Percentiles rank a stretch among this genome's conserved stretches.
Conservation (phyloP, 2,329 filamentous ascomycete genomes). For the Akanthomyces uredinophilus region DNA sequence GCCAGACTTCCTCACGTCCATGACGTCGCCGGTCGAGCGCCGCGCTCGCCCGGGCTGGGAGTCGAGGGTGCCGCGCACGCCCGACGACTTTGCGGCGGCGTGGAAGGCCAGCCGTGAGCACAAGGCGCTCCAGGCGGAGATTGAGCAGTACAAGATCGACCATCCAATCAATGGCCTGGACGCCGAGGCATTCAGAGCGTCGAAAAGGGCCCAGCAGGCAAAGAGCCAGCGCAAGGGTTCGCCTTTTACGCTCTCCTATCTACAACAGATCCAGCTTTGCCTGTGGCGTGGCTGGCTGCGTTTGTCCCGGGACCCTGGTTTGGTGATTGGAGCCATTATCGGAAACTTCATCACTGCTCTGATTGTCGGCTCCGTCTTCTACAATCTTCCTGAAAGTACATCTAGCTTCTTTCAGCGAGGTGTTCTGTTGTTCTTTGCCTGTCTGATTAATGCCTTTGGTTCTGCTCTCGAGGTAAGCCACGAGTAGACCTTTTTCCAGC, state of each 20-base stretch:
- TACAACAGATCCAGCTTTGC: not conserved
- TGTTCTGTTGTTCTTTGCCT: constrained; percentile 79
- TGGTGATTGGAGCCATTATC: no score
- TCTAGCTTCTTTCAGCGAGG: constrained; percentile 75
- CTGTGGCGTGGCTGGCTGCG: constrained; percentile 14
- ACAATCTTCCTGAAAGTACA: constrained; percentile 60
- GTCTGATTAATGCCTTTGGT: constrained; percentile 79
- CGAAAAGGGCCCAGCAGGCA: constrained; percentile 25
- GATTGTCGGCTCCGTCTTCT: constrained; percentile 78
- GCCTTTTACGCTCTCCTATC: not conserved
- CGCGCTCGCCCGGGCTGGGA: constrained; percentile 46
- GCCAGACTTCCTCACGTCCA: constrained; percentile 65
- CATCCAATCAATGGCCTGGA: constrained; percentile 52
- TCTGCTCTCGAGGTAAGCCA: constrained; percentile 60
- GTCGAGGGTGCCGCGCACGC: constrained; percentile 50
- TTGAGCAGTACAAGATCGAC: constrained; percentile 48
- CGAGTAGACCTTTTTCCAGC: no score
- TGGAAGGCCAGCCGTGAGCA: constrained; percentile 34
- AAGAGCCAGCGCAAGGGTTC: not conserved
- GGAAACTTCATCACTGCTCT: constrained; percentile 40
- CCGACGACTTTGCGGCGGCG: constrained; percentile 50
- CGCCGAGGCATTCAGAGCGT: constrained; percentile 50
- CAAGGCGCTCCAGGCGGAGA: constrained; percentile 45
- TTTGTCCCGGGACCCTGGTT: no score
- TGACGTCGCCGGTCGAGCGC: constrained; percentile 26